Percentiles rank a stretch among this genome's conserved stretches.
Conservation (phyloP, 2,329 filamentous ascomycete genomes). For the Berkeleyomyces basicola region DNA sequence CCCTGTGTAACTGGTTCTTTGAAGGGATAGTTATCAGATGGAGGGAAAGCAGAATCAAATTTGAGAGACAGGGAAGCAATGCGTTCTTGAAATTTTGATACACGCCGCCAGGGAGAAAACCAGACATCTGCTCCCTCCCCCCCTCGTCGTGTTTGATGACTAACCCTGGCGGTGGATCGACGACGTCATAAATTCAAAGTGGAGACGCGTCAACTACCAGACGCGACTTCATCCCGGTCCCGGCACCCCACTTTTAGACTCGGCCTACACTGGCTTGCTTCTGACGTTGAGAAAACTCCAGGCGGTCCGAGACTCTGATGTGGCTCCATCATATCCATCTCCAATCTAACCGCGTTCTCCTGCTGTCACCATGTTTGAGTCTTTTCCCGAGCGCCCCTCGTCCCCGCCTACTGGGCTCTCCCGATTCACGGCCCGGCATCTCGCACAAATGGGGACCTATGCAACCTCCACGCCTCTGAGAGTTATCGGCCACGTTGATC, state of each 20-base stretch:
- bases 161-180: too few species aligned
- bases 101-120: too few species aligned
- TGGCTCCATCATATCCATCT: too few species aligned
- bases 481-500: constrained; percentile 78
- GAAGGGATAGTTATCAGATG: too few species aligned
- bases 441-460: constrained; percentile 57
- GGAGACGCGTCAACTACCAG: not conserved
- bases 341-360: too few species aligned
- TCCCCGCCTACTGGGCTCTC: constrained; percentile 30
- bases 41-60: not conserved
- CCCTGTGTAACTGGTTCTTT: too few species aligned
- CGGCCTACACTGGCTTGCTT: not conserved
- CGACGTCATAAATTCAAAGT: not conserved
- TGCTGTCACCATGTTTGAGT: too few species aligned
- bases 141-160: too few species aligned
- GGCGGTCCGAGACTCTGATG: too few species aligned
- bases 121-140: too few species aligned
- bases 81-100: too few species aligned
- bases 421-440: constrained; percentile 69
- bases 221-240: not conserved
- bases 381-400: not conserved
- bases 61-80: not conserved
- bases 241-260: not conserved
- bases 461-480: constrained; percentile 61
- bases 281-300: too few species aligned